Base-by-base conservation (phyloP, 805 yeast species). In the Teunomyces tritomae region DNA sequence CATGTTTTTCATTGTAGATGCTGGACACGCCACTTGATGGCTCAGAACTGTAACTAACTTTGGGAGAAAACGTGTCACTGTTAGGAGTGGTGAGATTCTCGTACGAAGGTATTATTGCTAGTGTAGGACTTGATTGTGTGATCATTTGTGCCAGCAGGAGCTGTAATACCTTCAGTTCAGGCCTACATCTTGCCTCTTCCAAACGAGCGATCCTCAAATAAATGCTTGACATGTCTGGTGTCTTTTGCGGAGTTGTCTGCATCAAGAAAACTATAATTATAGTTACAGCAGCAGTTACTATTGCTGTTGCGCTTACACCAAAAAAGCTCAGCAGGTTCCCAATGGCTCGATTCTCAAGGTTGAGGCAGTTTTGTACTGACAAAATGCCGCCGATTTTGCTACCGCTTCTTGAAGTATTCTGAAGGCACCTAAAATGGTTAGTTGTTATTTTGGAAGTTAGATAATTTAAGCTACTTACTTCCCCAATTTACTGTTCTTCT, bases 71-170 rank as follows among this genome's bases (percentile, higher is more conserved):
- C 10, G 40, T 37, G 40, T 13, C 40, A 9, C 28, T 39, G 11
- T 28, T 39, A 24, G 39, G 45, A 46, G 48, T 51, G 46, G 44
- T 46, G 40, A 11, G 46, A 34, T 32, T 51, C 20, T 33, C 28
- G 10, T 24, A 27, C 16, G 41, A 26, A 13, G 29, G 14, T 26
- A 37, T 26, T 4, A 37, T 37, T 20, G 40, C 40, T 8, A 37
- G 14, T 5, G 40, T n/a, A 10, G 40, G 40, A 9, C 28, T 10
- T 8, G 40, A 10, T 26, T 17, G 40, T 37, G 40, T 20, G n/a
- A 20, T 11, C 16, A 37, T 7, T 13, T 24, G 26, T 3, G 13
- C 14, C 9, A 8, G 29, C 34, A 8, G 29, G 13, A 37, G 40
- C 16, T 37, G 40, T 13, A 28, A 26, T 11, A 37, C 29, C 8